A percentile compares a stretch with the other conserved stretches of the same genome.
Evolutionary conservation across 345 rosid genomes (phyloP).

Genomic region (Dovyalis caffra): DNA sequence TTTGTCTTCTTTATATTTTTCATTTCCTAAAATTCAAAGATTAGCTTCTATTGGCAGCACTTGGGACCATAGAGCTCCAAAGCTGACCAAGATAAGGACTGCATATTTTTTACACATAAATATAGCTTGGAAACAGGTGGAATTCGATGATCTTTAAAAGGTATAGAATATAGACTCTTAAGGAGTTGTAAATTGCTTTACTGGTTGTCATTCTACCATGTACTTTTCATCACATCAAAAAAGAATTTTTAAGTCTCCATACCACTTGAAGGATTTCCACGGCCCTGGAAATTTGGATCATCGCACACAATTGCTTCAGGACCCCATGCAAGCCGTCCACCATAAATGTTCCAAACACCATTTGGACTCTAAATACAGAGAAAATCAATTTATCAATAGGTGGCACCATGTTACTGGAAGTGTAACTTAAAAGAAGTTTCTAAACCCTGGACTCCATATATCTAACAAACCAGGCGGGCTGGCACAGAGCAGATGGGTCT

Average conservation of each 20-base stretch:
- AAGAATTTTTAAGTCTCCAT: conserved; percentile 12
- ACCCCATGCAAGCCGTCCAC: conserved; percentile 55
- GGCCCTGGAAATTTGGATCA: conserved; percentile 54
- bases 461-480: background rate
- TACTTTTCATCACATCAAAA: background rate
- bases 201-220: background rate
- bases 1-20: too few species aligned
- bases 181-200: too few species aligned
- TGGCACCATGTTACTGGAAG: background rate
- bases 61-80: too few species aligned
- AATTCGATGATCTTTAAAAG: too few species aligned
- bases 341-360: conserved; percentile 55
- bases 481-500: background rate
- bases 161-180: too few species aligned
- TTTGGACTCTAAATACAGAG: conserved; percentile 40
- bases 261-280: conserved; percentile 53
- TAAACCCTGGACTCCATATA: background rate
- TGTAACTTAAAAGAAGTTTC: background rate
- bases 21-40: too few species aligned
- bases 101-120: too few species aligned
- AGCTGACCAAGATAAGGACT: too few species aligned
- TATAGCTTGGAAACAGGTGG: too few species aligned
- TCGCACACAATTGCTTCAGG: conserved; percentile 57
- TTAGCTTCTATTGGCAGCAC: too few species aligned
- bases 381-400: conserved; percentile 5